Evolutionary conservation across 768 basidiomycete genomes (phyloP), one percentile per base, ranked within the genome.

Genomic region (Phylloporus sp.): DNA sequence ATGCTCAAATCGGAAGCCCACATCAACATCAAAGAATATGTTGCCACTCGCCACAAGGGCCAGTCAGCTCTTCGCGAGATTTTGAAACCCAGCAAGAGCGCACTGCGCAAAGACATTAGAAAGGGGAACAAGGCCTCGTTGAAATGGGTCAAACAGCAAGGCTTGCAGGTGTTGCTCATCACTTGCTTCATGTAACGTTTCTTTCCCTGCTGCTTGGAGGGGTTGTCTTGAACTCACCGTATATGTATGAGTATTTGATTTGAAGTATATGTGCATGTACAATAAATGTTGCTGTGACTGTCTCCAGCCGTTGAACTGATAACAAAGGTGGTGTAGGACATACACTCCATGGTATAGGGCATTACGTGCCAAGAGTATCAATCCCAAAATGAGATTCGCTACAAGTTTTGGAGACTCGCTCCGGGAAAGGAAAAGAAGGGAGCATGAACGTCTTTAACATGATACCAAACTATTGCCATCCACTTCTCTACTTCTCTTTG

Each of bases 1-100:
- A 68, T 83, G 33, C 64, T 90, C 38, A 88, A 84, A 65, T 67
- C 79, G 6, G 72, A 71, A 32, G 85, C 72, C 0, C 87, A 88
- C 59, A 56, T 90, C 24, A 87, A 86, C 56, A 77, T 90, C 48
- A 73, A 74, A 39, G 86, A 89, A 49, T 90, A 90, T 62, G 70
- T 88, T 47, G 77, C 77, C 15, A 76, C 76, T 26, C 82, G 88
- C 31, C 71, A 68, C 44, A 73, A 81, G 57, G 86, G 86, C 1
- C 79, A 77, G 24, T 73, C 71, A 6, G 84, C 81, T 21, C 69
- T 90, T 27, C 80, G 70, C 45, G 55, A 68, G 33, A 75, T 81
- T 46, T 71, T 90, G 75, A 78, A 82, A 51, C 78, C 82, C 5
- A 84, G 67, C 64, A 74, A 75, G 53, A 75, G 45, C 15, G 78